Evolutionary conservation across 441 rosid species (phyloP).

Genomic region (Gossypium trilobum): DNA sequence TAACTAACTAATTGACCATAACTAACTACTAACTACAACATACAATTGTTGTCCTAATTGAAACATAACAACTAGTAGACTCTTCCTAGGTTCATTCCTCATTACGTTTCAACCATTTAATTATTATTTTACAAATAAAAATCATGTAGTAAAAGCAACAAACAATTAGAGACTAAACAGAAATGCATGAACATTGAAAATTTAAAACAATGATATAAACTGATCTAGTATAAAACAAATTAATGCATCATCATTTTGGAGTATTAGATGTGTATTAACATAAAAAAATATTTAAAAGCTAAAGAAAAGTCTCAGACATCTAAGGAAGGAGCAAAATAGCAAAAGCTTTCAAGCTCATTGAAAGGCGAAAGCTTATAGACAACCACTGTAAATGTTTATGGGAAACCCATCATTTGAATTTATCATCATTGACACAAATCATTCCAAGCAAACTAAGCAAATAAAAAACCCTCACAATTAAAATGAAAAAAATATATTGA

Average conservation of each 20-base stretch:
- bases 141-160: neutral
- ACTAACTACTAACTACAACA: too few species aligned
- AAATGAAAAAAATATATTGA: neutral
- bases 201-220: too few species aligned
- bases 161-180: neutral
- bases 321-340: constrained; percentile 29
- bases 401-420: constrained; percentile 36
- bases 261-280: neutral
- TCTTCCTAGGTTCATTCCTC: too few species aligned
- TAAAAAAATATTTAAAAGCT: neutral
- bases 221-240: too few species aligned
- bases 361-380: too few species aligned
- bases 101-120: too few species aligned
- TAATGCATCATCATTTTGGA: too few species aligned
- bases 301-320: constrained; percentile 18
- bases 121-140: neutral
- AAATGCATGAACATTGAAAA: neutral
- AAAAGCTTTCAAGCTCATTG: too few species aligned
- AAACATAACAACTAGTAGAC: too few species aligned
- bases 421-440: constrained; percentile 18
- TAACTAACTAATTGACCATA: too few species aligned
- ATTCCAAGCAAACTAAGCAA: neutral
- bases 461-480: neutral
- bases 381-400: constrained; percentile 26
- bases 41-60: too few species aligned